Conservation (phyloP, 495 filamentous ascomycete species). For the Glarea lozoyensis region DNA sequence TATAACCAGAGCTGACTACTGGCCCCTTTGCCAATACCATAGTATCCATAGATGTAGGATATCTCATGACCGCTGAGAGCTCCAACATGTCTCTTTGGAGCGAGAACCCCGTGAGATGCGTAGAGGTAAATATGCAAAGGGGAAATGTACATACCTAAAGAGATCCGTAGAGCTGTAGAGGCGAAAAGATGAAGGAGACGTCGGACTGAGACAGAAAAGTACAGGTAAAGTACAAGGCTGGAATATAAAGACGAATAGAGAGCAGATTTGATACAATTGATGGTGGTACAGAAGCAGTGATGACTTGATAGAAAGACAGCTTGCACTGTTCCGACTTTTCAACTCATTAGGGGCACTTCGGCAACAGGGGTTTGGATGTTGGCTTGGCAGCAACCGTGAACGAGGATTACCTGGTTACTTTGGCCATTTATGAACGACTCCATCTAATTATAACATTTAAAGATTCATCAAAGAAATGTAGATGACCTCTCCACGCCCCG, state of each 20-base stretch:
- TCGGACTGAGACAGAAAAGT: not conserved
- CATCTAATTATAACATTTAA: too few species aligned
- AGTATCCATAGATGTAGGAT: too few species aligned
- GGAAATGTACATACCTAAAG: conserved; percentile 1
- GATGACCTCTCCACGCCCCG: too few species aligned
- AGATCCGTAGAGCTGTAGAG: not conserved
- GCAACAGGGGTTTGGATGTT: conserved; percentile 9
- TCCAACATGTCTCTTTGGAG: not conserved
- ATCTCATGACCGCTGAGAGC: not conserved
- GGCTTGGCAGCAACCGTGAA: too few species aligned
- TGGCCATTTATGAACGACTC: too few species aligned
- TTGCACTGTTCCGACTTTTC: conserved; percentile 7
- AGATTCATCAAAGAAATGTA: too few species aligned
- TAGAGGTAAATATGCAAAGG: not conserved
- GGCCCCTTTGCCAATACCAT: too few species aligned
- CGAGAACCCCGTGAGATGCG: not conserved
- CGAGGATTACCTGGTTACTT: too few species aligned
- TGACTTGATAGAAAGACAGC: conserved; percentile 1
- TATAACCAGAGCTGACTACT: too few species aligned
- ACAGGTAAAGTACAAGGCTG: conserved; percentile 6
- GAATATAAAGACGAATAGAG: conserved; percentile 6
- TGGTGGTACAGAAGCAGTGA: conserved; percentile 5
- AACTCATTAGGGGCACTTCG: conserved; percentile 1
- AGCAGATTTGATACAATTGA: not conserved
- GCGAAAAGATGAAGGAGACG: not conserved